Conservation (phyloP, 108 stramenopile genomes). For the Heterococcus sp. region DNA sequence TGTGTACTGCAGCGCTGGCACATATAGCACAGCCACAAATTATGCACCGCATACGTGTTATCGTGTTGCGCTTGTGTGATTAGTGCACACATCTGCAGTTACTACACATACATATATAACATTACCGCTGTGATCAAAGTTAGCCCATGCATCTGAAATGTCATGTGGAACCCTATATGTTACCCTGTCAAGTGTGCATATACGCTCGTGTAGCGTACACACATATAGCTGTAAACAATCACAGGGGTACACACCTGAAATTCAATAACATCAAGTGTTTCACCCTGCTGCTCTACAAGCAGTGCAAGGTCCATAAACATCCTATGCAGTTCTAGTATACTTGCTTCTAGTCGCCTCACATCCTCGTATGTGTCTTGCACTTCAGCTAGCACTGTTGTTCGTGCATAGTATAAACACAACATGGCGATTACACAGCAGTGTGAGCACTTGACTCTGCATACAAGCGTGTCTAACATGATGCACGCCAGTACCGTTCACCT, state of each 20-base stretch:
- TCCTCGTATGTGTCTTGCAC: slow-evolving; percentile 97
- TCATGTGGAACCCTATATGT: neutral
- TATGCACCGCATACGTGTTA: too few species aligned
- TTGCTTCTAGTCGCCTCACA: slow-evolving; percentile 88
- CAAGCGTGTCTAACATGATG: too few species aligned
- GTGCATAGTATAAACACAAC: too few species aligned
- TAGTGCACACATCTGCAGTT: neutral
- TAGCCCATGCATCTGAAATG: neutral
- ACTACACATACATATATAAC: neutral
- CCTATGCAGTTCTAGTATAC: slow-evolving; percentile 93
- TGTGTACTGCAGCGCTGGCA: too few species aligned
- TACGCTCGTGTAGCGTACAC: neutral
- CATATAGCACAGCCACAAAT: too few species aligned
- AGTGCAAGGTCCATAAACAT: slow-evolving; percentile 99
- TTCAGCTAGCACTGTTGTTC: slow-evolving; percentile 75
- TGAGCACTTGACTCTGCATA: too few species aligned
- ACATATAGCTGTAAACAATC: neutral
- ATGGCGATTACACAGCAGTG: too few species aligned
- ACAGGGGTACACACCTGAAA: slow-evolving; percentile 79
- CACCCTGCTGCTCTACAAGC: slow-evolving; percentile 97
- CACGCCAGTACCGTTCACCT: too few species aligned
- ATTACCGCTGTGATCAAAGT: neutral
- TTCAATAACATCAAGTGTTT: slow-evolving; percentile 95
- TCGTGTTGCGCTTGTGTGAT: too few species aligned
- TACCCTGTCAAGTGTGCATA: neutral